Conservation (phyloP, 139 green algal genomes). For the Micractinium sp. region DNA sequence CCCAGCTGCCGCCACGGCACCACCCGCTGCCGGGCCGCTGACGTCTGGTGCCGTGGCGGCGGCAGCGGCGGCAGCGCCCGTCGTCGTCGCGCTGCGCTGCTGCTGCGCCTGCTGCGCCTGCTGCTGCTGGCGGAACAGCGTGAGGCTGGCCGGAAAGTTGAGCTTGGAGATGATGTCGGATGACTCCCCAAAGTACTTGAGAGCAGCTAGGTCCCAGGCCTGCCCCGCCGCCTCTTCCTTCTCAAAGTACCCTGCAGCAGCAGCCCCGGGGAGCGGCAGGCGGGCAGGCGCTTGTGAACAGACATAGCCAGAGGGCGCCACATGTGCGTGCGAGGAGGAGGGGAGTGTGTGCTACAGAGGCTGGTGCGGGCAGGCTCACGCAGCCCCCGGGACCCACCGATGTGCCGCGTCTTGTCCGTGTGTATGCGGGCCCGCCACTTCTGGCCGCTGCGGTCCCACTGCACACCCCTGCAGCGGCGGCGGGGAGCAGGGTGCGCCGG, state of each 20-base stretch:
- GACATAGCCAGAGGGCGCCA: background rate
- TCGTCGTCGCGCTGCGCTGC: background rate
- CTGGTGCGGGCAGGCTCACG: background rate
- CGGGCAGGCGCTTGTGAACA: no score
- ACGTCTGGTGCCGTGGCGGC: background rate
- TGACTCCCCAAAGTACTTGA: constrained; percentile 24
- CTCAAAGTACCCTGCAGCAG: constrained; percentile 36
- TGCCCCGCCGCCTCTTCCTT: constrained; percentile 32
- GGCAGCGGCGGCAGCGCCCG: background rate
- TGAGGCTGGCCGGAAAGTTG: constrained; percentile 41
- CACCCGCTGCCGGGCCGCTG: background rate
- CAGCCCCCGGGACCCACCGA: constrained; percentile 16
- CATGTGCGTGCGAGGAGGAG: no score
- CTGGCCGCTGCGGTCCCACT: constrained; percentile 35
- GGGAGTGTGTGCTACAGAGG: background rate
- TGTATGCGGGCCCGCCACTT: constrained; percentile 48
- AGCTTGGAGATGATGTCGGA: constrained; percentile 25
- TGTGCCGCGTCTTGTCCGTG: constrained; percentile 48
- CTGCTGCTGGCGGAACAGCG: constrained; percentile 25
- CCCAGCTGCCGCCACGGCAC: background rate
- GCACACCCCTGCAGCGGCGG: constrained; percentile 33
- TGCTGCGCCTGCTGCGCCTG: constrained; percentile 6
- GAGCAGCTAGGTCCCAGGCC: constrained; percentile 44
- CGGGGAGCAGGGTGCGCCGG: background rate
- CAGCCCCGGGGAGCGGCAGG: background rate